phyloP scores from a whole-genome alignment of 2,329 filamentous ascomycete species.

The Penicillium sp. region DNA sequence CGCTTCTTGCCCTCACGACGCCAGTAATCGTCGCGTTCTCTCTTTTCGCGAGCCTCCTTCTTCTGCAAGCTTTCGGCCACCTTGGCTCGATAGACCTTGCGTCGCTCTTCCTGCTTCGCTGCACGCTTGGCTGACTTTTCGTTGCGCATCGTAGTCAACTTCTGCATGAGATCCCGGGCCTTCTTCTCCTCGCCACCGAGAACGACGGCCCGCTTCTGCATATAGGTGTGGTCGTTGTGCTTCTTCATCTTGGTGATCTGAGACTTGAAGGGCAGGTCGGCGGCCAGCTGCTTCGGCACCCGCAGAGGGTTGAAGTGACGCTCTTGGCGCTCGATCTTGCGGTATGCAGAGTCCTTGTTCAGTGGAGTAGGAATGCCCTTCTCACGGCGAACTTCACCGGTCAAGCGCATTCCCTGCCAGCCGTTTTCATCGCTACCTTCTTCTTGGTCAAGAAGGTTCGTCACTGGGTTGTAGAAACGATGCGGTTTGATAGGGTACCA shows the following conservation, averaged over 20 bases:
- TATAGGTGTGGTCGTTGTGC: slow-evolving; percentile 76
- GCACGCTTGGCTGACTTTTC: slow-evolving; percentile 81
- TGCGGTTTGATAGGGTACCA: slow-evolving; percentile 97
- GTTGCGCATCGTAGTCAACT: slow-evolving; percentile 83
- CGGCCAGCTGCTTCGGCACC: slow-evolving; percentile 54
- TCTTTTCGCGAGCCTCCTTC: slow-evolving; percentile 79
- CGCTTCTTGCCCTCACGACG: slow-evolving; percentile 79
- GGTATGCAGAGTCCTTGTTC: slow-evolving; percentile 81
- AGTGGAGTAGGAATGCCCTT: slow-evolving; percentile 71
- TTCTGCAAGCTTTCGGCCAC: slow-evolving; percentile 78
- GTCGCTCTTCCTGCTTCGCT: slow-evolving; percentile 82
- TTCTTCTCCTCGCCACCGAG: slow-evolving; percentile 80
- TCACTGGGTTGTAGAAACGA: slow-evolving; percentile 94
- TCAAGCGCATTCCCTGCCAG: slow-evolving; percentile 91
- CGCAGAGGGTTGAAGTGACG: slow-evolving; percentile 69
- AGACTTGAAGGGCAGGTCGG: slow-evolving; percentile 83
- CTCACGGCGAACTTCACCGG: slow-evolving; percentile 80
- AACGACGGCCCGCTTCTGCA: slow-evolving; percentile 94
- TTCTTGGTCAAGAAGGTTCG: slow-evolving; percentile 70
- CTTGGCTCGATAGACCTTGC: slow-evolving; percentile 74
- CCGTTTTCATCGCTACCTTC: slow-evolving; percentile 34
- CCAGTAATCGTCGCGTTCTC: slow-evolving; percentile 91
- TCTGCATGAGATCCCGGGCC: slow-evolving; percentile 83
- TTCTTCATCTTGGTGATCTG: slow-evolving; percentile 80
- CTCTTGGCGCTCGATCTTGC: slow-evolving; percentile 53